phyloP scores from a whole-genome alignment of 306 rosid genomes.

The Cicer judaicum region DNA sequence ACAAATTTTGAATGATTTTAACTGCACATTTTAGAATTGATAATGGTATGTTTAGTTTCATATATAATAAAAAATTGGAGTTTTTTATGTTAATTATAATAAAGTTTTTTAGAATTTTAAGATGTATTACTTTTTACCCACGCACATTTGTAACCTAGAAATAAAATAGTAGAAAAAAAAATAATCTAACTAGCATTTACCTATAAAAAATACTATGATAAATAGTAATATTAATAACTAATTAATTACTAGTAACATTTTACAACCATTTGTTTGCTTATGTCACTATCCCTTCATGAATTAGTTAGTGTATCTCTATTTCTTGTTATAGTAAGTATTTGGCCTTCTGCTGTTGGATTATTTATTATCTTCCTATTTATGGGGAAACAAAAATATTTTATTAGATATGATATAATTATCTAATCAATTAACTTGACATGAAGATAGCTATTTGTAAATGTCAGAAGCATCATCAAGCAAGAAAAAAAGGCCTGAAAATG shows the following conservation, averaged over 20 bases:
- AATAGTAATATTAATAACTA: no score
- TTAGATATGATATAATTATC: background rate
- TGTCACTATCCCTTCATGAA: background rate
- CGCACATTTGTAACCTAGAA: background rate
- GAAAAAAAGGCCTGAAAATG: background rate
- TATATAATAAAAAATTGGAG: background rate
- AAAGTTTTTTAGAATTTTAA: no score
- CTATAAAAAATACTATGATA: no score
- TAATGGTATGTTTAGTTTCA: background rate
- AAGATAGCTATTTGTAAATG: background rate
- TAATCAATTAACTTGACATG: background rate
- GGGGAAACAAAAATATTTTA: background rate
- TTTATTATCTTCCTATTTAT: background rate
- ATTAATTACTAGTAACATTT: background rate
- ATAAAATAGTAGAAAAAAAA: background rate
- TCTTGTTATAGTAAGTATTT: background rate
- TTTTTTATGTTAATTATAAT: no score
- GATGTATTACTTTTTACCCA: background rate
- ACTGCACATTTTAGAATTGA: background rate
- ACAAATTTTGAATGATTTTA: background rate
- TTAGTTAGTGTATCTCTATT: background rate
- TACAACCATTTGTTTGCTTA: background rate
- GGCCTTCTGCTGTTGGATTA: background rate
- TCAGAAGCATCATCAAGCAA: background rate
- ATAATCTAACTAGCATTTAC: no score